Evolutionary conservation across 371 early-diverging fungal species (phyloP), one percentile per base, ranked within the genome.

Genomic region (Nosema bombycis): DNA sequence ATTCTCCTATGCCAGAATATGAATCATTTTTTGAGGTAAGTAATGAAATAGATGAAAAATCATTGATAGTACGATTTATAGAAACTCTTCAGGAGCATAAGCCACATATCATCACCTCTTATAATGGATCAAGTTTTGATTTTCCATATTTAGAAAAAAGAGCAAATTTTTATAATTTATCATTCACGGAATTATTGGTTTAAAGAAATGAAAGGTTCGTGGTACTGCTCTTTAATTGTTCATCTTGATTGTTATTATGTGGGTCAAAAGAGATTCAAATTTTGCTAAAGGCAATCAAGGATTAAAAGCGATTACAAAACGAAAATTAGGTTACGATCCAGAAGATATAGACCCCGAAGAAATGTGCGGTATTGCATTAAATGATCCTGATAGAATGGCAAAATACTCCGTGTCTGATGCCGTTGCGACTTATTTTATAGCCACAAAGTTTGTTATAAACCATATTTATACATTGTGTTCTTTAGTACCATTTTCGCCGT

Each of bases 381-480:
- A 95, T 81, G 88, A 92, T 57, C 98, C 98, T 2, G 94, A 96
- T 81, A 90, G 88, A n/a, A 87, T 99, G 63, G 95, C 98, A 12
- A 93, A 94, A 70, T 98, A 98, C 84, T 96, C 97, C 21, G 99
- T 98, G 30, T 96, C 98, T 66, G 99, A 99, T 88, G 97, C 98
- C 2, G 96, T 99, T 0, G 98, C 98, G 0, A 97, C 98, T 0
- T 98, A 96, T 85, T 95, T 95, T 78, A 88, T 99, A 0, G 98
- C 96, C 84, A 94, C 95, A 92, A 96, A 98, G 88, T 96, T 96
- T 84, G 96, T 99, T 12, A 92, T 96, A 86, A 94, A 96, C 6
- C 98, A 98, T 82, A 94, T 96, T 63, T 99, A 96, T 83, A 98
- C 98, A 3, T 88, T 99, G 3, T 95, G 96, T 86, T 96, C 96